phyloP scores from a whole-genome alignment of 2,329 filamentous ascomycete genomes.

The Nannizziopsis arthrosporioides region DNA sequence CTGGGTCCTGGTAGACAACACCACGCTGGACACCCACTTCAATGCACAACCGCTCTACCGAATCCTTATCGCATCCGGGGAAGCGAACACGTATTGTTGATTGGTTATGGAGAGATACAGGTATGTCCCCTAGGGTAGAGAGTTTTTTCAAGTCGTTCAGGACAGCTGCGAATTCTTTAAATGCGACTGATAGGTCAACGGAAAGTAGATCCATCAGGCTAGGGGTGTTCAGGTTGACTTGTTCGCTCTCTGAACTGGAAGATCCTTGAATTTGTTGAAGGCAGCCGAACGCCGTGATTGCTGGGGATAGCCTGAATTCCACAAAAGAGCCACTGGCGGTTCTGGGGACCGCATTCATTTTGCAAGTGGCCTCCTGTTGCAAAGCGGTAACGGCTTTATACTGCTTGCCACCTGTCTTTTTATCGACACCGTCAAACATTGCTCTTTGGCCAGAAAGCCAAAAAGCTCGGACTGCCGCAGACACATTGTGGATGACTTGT shows the following conservation, averaged over 20 bases:
- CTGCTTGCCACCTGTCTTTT: conserved; percentile 57
- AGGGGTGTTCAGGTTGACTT: conserved; percentile 62
- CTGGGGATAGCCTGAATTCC: conserved; percentile 80
- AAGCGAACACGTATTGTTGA: conserved; percentile 70
- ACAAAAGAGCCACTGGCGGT: conserved; percentile 64
- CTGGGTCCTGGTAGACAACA: conserved; percentile 63
- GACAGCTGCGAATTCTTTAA: conserved; percentile 70
- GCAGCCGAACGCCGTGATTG: conserved; percentile 74
- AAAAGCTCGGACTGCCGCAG: conserved; percentile 81
- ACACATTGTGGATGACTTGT: conserved; percentile 92
- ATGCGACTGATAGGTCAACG: conserved; percentile 72
- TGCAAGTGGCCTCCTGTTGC: conserved; percentile 60
- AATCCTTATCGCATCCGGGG: conserved; percentile 74
- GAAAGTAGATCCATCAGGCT: conserved; percentile 77
- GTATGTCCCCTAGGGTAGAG: conserved; percentile 67
- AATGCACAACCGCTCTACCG: conserved; percentile 70
- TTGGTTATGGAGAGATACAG: conserved; percentile 58
- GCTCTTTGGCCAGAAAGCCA: conserved; percentile 82
- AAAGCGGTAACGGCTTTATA: conserved; percentile 66
- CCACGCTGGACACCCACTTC: conserved; percentile 79
- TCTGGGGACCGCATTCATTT: conserved; percentile 46
- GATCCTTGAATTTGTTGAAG: conserved; percentile 37
- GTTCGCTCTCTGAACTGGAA: conserved; percentile 23
- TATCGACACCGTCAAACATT: conserved; percentile 67
- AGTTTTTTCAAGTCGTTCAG: conserved; percentile 72